Conservation (phyloP, 805 yeast species). For the Cyberlindnera maritima region DNA sequence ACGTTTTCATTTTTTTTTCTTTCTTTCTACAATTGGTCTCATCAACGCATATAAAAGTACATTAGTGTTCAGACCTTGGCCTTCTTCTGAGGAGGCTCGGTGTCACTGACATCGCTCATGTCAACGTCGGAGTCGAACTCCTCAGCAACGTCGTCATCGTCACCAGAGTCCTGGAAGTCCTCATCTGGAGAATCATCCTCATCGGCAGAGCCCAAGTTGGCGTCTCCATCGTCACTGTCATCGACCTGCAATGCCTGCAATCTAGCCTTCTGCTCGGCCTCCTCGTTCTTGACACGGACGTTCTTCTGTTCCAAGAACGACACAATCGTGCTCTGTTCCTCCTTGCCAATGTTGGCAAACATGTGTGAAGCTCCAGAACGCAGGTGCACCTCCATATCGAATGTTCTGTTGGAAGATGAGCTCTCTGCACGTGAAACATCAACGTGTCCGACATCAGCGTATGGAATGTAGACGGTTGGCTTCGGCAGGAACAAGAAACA, state of each 20-base stretch:
- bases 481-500: slow-evolving; percentile 89
- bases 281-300: slow-evolving; percentile 81
- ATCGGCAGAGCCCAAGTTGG: slow-evolving; percentile 71
- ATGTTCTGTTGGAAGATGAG: slow-evolving; percentile 76
- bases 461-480: slow-evolving; percentile 90
- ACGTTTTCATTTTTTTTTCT: not conserved
- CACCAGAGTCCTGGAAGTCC: slow-evolving; percentile 60
- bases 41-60: not conserved
- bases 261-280: slow-evolving; percentile 80
- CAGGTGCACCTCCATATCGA: slow-evolving; percentile 80
- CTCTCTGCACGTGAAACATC: slow-evolving; percentile 84
- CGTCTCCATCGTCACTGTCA: slow-evolving; percentile 44
- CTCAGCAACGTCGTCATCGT: slow-evolving; percentile 50
- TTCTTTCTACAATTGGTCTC: not conserved
- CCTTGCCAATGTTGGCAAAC: slow-evolving; percentile 86
- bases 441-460: slow-evolving; percentile 70
- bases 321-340: slow-evolving; percentile 82
- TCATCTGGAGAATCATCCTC: slow-evolving; percentile 83
- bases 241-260: slow-evolving; percentile 64
- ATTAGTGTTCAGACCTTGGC: slow-evolving; percentile 24
- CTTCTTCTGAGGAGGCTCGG: slow-evolving; percentile 39
- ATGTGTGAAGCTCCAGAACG: slow-evolving; percentile 68
- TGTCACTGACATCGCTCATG: slow-evolving; percentile 21
- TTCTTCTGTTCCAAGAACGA: slow-evolving; percentile 74
- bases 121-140: slow-evolving; percentile 27